phyloP scores from a whole-genome alignment of 2,329 filamentous ascomycete genomes.

The Xylaria digitata region DNA sequence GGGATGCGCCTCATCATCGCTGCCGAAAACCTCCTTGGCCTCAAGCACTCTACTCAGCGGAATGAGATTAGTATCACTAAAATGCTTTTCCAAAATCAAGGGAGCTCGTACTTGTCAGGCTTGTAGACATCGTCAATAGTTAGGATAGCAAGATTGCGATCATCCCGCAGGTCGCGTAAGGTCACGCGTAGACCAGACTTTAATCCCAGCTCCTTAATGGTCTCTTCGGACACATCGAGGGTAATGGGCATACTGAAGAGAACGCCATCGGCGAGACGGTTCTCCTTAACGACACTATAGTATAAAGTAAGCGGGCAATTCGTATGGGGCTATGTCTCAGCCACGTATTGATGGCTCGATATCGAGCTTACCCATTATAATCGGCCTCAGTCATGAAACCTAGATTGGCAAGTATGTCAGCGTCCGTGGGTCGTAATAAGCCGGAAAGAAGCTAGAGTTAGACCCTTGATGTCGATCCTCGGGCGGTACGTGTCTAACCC shows the following conservation, averaged over 20 bases:
- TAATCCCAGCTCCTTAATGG: constrained; percentile 78
- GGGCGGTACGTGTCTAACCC: constrained; percentile 20
- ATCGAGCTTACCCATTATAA: constrained; percentile 79
- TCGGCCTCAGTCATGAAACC: constrained; percentile 98
- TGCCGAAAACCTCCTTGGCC: constrained; percentile 94
- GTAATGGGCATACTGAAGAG: constrained; percentile 98
- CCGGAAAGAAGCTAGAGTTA: constrained; percentile 9
- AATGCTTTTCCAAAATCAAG: constrained; percentile 49
- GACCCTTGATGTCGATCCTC: constrained; percentile 25
- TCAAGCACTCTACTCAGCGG: constrained; percentile 75
- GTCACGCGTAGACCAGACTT: constrained; percentile 85
- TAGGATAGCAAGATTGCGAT: constrained; percentile 94
- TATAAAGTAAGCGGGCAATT: constrained; percentile 24
- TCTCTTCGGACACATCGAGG: constrained; percentile 82
- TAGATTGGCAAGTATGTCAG: constrained; percentile 55
- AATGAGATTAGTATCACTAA: constrained; percentile 54
- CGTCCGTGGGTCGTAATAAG: constrained; percentile 27
- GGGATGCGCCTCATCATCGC: constrained; percentile 88
- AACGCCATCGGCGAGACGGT: constrained; percentile 86
- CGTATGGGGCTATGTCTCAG: background rate
- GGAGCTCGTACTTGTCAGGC: constrained; percentile 83
- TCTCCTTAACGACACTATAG: constrained; percentile 83
- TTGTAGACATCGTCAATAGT: constrained; percentile 95
- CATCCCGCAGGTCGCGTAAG: constrained; percentile 94
- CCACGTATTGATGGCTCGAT: background rate